phyloP scores from a whole-genome alignment of 1,139 yeast species.

The Yamadazyma songkhlaensis region DNA sequence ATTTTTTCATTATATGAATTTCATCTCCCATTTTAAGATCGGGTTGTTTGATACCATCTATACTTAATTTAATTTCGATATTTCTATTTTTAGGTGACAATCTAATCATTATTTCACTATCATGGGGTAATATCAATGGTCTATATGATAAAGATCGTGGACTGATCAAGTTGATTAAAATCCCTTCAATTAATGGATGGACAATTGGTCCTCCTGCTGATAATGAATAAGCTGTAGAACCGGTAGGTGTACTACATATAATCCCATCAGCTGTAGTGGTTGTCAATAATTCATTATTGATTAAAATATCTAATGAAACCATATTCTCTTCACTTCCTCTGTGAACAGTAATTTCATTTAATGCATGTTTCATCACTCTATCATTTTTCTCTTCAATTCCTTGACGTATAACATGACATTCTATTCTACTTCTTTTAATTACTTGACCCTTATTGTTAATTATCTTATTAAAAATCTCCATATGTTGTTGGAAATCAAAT shows the following conservation, averaged over 20 bases:
- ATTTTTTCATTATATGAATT: constrained; percentile 49
- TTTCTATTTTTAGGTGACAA: constrained; percentile 52
- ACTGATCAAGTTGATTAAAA: constrained; percentile 83
- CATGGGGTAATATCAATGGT: constrained; percentile 76
- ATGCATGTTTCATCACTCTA: constrained; percentile 56
- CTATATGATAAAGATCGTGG: constrained; percentile 85
- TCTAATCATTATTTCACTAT: constrained; percentile 64
- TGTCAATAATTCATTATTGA: constrained; percentile 80
- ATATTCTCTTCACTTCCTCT: constrained; percentile 88
- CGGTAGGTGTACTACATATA: constrained; percentile 85
- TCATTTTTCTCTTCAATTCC: constrained; percentile 3
- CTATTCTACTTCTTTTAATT: constrained; percentile 71
- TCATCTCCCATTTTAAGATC: constrained; percentile 74
- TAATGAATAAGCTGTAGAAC: constrained; percentile 90
- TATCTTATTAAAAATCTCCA: constrained; percentile 61
- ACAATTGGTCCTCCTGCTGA: constrained; percentile 92
- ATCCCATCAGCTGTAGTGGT: constrained; percentile 92
- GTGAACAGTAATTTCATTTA: constrained; percentile 88
- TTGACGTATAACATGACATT: constrained; percentile 63
- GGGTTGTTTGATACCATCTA: constrained; percentile 79
- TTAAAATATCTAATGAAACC: constrained; percentile 74
- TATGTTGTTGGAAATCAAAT: constrained; percentile 65
- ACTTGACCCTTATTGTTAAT: constrained; percentile 68
- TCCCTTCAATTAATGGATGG: constrained; percentile 83
- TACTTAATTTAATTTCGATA: constrained; percentile 51